A percentile compares a stretch with the other conserved stretches of the same genome.
These are phyloP conservation scores for Megacollybia marginata DNA, from an alignment of 768 basidiomycete species.

Conservation along the genomic window DNA sequence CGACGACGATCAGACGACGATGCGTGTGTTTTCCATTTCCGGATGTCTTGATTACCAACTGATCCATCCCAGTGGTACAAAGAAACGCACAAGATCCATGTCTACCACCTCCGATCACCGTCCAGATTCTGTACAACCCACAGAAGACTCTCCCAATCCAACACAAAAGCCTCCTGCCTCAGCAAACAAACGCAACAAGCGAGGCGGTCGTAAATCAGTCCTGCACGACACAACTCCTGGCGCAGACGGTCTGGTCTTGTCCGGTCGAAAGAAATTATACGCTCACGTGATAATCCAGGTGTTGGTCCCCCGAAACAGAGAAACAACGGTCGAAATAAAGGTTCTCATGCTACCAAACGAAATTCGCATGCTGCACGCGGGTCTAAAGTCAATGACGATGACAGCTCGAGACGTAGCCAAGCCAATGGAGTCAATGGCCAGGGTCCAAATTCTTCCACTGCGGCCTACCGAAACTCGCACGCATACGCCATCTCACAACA, in stretches of 20 bases:
- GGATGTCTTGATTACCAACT: too few species aligned
- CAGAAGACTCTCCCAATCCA: slow-evolving; percentile 34
- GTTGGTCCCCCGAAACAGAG: slow-evolving; percentile 26
- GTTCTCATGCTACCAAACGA: slow-evolving; percentile 31
- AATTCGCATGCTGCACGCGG: slow-evolving; percentile 27
- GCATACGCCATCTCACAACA: slow-evolving; percentile 75
- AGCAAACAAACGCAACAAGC: slow-evolving; percentile 30
- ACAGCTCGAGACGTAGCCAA: slow-evolving; percentile 43
- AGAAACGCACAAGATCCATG: slow-evolving; percentile 73
- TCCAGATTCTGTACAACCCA: slow-evolving; percentile 28
- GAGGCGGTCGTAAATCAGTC: slow-evolving; percentile 21
- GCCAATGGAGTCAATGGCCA: slow-evolving; percentile 28
- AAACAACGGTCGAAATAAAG: slow-evolving; percentile 33
- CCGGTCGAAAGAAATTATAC: not conserved
- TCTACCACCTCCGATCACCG: slow-evolving; percentile 62
- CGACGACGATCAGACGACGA: slow-evolving; percentile 75
- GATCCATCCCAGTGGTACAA: slow-evolving; percentile 29
- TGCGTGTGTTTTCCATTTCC: slow-evolving; percentile 34
- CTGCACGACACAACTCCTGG: not conserved
- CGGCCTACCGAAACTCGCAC: slow-evolving; percentile 71
- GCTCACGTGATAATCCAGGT: not conserved
- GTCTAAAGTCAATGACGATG: slow-evolving; percentile 32
- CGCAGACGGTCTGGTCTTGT: not conserved
- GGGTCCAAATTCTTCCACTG: slow-evolving; percentile 27
- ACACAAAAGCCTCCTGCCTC: slow-evolving; percentile 19